A percentile compares a stretch with the other conserved stretches of the same genome.
These are phyloP conservation scores for Mycoemilia scoparia DNA, from an alignment of 192 early-diverging fungal genomes.

Conservation along the genomic window DNA sequence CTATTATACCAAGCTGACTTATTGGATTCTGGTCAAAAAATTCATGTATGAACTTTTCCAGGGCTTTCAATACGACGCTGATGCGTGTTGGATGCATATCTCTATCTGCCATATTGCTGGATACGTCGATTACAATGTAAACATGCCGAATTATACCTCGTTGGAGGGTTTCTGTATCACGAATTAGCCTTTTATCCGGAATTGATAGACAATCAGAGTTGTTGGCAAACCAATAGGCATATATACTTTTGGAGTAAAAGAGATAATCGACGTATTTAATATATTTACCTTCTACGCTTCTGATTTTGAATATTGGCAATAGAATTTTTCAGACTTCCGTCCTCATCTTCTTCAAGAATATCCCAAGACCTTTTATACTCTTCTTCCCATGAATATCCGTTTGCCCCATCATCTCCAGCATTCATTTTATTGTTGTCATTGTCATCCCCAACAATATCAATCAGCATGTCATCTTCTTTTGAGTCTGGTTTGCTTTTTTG, in stretches of 20 bases:
- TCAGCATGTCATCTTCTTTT: not conserved
- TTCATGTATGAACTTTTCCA: slow-evolving; percentile 61
- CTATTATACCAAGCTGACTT: slow-evolving; percentile 65
- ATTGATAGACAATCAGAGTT: not conserved
- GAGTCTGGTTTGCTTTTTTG: not conserved
- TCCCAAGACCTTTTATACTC: slow-evolving; percentile 97
- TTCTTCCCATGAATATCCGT: slow-evolving; percentile 82
- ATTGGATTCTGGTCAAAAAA: slow-evolving; percentile 95
- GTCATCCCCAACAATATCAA: too few relatives aligned
- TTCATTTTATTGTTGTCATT: not conserved
- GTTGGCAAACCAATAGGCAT: not conserved
- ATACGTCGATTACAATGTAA: slow-evolving; percentile 66
- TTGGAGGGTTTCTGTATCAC: slow-evolving; percentile 51
- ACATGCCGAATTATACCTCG: slow-evolving; percentile 75
- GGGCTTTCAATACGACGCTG: slow-evolving; percentile 45
- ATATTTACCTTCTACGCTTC: too few relatives aligned
- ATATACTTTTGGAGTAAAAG: not conserved
- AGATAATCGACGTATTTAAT: slow-evolving; percentile 26
- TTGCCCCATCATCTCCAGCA: not conserved
- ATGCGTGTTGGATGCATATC: slow-evolving; percentile 70
- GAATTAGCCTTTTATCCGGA: slow-evolving; percentile 29
- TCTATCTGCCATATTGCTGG: slow-evolving; percentile 63
- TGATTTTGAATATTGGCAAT: slow-evolving; percentile 57
- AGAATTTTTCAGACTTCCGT: slow-evolving; percentile 57
- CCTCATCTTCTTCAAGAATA: slow-evolving; percentile 69